Conservation (phyloP, 2,329 filamentous ascomycete species). For the Neodidymelliopsis sp. region DNA sequence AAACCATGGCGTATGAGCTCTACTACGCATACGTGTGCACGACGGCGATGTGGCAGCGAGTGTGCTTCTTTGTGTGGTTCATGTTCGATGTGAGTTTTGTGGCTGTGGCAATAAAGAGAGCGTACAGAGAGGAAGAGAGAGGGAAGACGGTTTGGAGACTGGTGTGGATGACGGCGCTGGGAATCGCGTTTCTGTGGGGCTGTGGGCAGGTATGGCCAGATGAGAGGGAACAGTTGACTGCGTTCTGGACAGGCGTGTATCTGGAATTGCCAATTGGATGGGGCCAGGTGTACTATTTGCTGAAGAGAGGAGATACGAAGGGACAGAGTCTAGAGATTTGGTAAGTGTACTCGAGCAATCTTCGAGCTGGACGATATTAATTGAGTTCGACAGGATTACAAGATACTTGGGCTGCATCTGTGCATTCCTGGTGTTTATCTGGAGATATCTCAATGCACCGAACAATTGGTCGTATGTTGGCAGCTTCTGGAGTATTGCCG, state of each 20-base stretch:
- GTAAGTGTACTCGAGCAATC: constrained; percentile 31
- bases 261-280: constrained; percentile 51
- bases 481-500: constrained; percentile 41
- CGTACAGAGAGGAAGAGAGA: constrained; percentile 35
- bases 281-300: constrained; percentile 43
- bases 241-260: constrained; percentile 50
- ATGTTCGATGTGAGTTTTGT: constrained; percentile 48
- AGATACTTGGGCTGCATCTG: constrained; percentile 50
- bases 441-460: constrained; percentile 50
- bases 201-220: constrained; percentile 44
- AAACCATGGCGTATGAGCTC: constrained; percentile 51
- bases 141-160: constrained; percentile 31
- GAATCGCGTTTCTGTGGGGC: constrained; percentile 40
- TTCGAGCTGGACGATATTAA: background rate
- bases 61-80: constrained; percentile 51
- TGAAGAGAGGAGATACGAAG: constrained; percentile 42
- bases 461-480: constrained; percentile 52
- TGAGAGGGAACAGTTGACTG: constrained; percentile 51
- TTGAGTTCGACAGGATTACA: constrained; percentile 40
- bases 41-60: constrained; percentile 42
- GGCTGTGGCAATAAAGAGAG: constrained; percentile 40
- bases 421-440: constrained; percentile 50
- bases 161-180: constrained; percentile 35
- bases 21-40: constrained; percentile 51
- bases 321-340: constrained; percentile 53